Conservation (phyloP, 2,329 filamentous ascomycete genomes). For the Pseudogymnoascus sp. region DNA sequence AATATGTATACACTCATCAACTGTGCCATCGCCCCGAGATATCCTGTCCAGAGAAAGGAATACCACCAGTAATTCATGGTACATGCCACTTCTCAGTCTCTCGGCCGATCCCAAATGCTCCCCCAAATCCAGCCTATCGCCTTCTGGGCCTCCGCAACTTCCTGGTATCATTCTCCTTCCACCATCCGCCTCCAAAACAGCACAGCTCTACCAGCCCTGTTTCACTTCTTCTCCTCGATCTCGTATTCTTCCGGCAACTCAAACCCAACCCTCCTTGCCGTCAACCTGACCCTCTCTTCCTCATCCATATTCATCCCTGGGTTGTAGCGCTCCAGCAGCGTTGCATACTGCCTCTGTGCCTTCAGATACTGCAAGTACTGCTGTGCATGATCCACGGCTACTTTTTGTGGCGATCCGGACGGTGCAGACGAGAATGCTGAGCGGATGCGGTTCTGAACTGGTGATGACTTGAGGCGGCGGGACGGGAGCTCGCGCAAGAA, state of each 20-base stretch:
- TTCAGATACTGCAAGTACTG: conserved; percentile 75
- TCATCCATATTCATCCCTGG: conserved; percentile 82
- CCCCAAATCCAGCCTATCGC: not conserved
- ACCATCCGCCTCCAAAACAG: not conserved
- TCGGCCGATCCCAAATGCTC: not conserved
- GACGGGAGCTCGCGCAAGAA: conserved; percentile 84
- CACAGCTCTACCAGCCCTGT: not conserved
- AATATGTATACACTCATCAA: not conserved
- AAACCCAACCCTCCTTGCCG: conserved; percentile 83
- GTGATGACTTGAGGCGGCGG: conserved; percentile 52
- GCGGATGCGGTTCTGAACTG: conserved; percentile 64
- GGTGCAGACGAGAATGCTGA: conserved; percentile 29
- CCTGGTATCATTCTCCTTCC: not conserved
- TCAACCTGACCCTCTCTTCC: conserved; percentile 76
- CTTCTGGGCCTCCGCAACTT: not conserved
- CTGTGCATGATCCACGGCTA: conserved; percentile 48
- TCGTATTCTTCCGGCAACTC: conserved; percentile 64
- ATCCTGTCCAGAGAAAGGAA: not conserved
- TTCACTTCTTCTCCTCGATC: conserved; percentile 10
- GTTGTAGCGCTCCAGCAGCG: conserved; percentile 84
- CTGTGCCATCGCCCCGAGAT: not conserved
- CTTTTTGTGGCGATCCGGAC: conserved; percentile 11
- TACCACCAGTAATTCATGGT: not conserved
- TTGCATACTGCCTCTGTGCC: conserved; percentile 78
- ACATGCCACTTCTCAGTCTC: not conserved